Evolutionary conservation across 164 flowering plant species (phyloP).

Genomic region (Sedum album): DNA sequence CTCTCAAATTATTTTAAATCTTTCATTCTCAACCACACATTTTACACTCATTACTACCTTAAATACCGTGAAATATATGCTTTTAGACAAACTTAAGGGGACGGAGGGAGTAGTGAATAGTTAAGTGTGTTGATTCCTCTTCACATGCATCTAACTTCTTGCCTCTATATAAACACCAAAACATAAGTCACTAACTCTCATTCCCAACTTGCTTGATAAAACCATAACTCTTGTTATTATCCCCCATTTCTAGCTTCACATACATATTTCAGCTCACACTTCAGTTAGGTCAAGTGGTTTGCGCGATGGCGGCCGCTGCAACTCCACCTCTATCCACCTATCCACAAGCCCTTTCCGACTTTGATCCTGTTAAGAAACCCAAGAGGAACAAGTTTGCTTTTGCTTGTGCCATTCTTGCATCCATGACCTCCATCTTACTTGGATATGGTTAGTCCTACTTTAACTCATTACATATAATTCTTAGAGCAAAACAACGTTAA

Average conservation of each 20-base stretch:
- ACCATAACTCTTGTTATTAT: background rate
- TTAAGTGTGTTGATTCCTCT: no score
- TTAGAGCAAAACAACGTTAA: no score
- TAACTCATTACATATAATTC: no score
- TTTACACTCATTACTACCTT: no score
- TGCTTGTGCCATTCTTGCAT: slow-evolving; percentile 57
- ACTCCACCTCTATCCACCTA: background rate
- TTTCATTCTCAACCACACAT: no score
- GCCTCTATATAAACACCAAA: background rate
- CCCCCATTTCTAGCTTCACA: background rate
- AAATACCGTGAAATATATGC: no score
- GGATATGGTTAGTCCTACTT: slow-evolving; percentile 44
- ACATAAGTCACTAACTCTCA: background rate
- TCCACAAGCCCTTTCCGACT: background rate
- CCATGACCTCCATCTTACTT: slow-evolving; percentile 56
- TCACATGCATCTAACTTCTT: no score
- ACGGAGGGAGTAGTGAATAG: no score
- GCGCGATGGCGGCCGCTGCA: background rate
- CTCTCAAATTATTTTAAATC: no score
- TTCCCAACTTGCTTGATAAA: background rate
- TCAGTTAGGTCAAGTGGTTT: background rate
- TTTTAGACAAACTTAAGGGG: no score
- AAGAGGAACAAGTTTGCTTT: slow-evolving; percentile 46
- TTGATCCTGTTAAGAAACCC: slow-evolving; percentile 21
- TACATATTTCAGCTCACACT: background rate